Evolutionary conservation across 108 stramenopile species (phyloP), one percentile per base, ranked within the genome.

Genomic region (Fistulifera pelliculosa): DNA sequence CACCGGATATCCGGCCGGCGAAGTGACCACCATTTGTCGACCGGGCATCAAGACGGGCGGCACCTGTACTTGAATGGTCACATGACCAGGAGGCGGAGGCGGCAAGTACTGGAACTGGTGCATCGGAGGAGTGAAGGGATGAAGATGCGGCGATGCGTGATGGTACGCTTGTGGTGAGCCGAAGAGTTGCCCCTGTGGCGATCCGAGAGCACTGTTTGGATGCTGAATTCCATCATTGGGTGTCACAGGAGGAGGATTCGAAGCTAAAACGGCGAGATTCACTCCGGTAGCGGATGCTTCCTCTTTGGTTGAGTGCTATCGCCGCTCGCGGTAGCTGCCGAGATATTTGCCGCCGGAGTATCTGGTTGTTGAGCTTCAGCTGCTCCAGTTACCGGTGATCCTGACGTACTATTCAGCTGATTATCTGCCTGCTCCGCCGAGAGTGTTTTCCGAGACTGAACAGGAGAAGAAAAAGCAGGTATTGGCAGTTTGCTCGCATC

Each of bases 401-500:
- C 44, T 6, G 21, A 25, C 38, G 43, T 22, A 14, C 16, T 28
- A 21, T 38, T 17, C 22, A 28, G 19, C 22, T 21, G 14, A 0
- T 19, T 19, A 52, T 39, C 49, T 17, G 5, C 31, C 16, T 45
- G 4, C 16, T 13, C 17, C 14, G 38, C 6, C n/a, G 19, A 5
- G 6, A 22, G 4, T 22, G 15, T 23, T 27, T 51, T 51, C 50
- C 15, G 15, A 23, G 22, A 17, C 44, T 45, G 15, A 5, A 27
- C 24, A 3, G 50, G 50, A n/a, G 71, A 62, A 21, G 54, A 54
- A 68, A 79, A 79, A 7, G 77, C 73, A 15, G 77, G 77, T 43
- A 79, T 61, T 4, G 87, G 87, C 11, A 89, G 48, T 0, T 79
- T 65, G 38, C 75, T 70, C 11, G 87, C 81, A 74, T 89, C 87